Conservation (phyloP, 148 eudicot species). For the Nepenthes gracilis region DNA sequence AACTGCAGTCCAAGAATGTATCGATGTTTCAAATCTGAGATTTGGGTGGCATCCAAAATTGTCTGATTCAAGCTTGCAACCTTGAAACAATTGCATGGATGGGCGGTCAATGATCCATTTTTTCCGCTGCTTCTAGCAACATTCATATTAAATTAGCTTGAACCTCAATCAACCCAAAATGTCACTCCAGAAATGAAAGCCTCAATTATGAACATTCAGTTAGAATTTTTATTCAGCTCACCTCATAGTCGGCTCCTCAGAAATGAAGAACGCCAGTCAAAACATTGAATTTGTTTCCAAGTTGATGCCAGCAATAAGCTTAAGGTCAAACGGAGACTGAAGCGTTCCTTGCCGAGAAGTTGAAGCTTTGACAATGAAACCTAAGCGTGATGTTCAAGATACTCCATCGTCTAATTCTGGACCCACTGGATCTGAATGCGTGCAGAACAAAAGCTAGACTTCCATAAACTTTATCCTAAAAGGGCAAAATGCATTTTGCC, state of each 20-base stretch:
- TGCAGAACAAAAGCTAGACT: constrained; percentile 4
- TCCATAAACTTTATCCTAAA: not conserved
- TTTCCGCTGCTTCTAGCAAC: constrained; percentile 38
- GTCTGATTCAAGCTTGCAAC: constrained; percentile 38
- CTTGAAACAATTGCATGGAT: constrained; percentile 29
- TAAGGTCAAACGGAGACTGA: too few species aligned
- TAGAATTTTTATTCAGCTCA: too few species aligned
- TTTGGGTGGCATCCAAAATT: constrained; percentile 45
- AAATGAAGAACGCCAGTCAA: too few species aligned
- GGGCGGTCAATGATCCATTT: constrained; percentile 9
- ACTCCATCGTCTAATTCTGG: constrained; percentile 13
- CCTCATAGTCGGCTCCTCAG: too few species aligned
- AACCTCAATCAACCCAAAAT: not conserved
- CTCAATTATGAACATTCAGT: too few species aligned
- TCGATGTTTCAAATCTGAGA: constrained; percentile 34
- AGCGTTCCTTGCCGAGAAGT: too few species aligned
- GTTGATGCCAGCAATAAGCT: too few species aligned
- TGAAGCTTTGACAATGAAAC: constrained; percentile 4
- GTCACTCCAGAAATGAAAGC: too few species aligned
- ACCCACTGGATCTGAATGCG: constrained; percentile 27
- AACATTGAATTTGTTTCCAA: too few species aligned
- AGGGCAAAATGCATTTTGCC: too few species aligned
- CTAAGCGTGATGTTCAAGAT: constrained; percentile 13
- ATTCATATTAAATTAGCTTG: constrained; percentile 34
- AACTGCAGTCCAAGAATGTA: constrained; percentile 57